These are phyloP conservation scores for Teunomyces pallodes DNA, from an alignment of 805 yeast genomes.

Conservation along the genomic window DNA sequence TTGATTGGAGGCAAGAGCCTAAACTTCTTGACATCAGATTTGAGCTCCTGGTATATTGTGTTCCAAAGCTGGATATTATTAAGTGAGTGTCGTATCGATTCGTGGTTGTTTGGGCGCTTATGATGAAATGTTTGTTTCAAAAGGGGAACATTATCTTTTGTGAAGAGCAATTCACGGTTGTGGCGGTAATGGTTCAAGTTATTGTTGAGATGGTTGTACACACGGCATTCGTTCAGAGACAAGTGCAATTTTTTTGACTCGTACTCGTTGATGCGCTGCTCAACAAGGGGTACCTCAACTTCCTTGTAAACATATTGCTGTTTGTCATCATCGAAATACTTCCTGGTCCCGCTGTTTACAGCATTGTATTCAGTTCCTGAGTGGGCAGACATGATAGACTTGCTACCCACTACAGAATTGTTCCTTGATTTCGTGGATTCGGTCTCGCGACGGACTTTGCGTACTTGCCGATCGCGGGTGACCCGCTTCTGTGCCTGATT, in stretches of 20 bases:
- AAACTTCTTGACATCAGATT: constrained; percentile 14
- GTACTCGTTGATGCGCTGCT: constrained; percentile 10
- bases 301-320: constrained; percentile 8
- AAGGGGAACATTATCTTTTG: constrained; percentile 9
- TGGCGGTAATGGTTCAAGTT: constrained; percentile 8
- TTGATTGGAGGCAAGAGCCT: constrained; percentile 13
- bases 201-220: constrained; percentile 9
- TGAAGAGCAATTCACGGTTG: constrained; percentile 8
- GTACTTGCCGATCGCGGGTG: constrained; percentile 6
- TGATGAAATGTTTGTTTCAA: constrained; percentile 15
- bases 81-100: constrained; percentile 2
- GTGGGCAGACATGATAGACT: neutral
- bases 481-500: constrained; percentile 5
- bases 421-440: constrained; percentile 1
- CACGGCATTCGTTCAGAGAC: constrained; percentile 5
- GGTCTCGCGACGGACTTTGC: neutral
- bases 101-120: constrained; percentile 9
- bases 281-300: constrained; percentile 9
- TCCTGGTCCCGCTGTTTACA: constrained; percentile 5
- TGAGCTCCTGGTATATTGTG: constrained; percentile 29
- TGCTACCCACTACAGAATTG: neutral
- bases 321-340: constrained; percentile 11
- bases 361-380: neutral
- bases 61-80: constrained; percentile 24
- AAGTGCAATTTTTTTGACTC: constrained; percentile 9